These are phyloP conservation scores for Rhytidiadelphus loreus DNA, from an alignment of 225 moss, liverwort and hornwort genomes.

Conservation along the genomic window DNA sequence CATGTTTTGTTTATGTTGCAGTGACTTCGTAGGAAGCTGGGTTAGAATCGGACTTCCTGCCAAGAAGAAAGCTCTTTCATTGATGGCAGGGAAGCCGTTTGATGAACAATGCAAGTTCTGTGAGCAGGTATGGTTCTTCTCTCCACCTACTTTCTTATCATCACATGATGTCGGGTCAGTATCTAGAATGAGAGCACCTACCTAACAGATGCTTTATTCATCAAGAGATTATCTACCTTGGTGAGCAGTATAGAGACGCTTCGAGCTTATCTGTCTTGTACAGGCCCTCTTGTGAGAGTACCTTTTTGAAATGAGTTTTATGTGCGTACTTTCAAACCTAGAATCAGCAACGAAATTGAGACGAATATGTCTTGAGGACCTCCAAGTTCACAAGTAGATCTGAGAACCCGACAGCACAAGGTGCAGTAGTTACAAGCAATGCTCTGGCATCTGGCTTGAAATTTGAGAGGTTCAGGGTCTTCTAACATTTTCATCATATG, in stretches of 20 bases:
- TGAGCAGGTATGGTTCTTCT: constrained; percentile 41
- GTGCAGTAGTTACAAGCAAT: neutral
- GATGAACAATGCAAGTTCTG: constrained; percentile 69
- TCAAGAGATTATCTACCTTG: neutral
- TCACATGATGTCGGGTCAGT: neutral
- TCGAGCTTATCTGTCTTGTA: neutral
- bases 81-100: constrained; percentile 48
- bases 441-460: neutral
- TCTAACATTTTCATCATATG: neutral
- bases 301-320: neutral
- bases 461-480: neutral
- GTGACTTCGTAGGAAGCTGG: constrained; percentile 87
- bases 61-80: constrained; percentile 44
- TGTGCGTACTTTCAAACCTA: neutral
- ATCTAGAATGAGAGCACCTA: neutral
- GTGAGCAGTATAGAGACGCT: neutral
- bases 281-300: neutral
- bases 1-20: constrained; percentile 9
- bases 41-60: constrained; percentile 70
- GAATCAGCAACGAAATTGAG: neutral
- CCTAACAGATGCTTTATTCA: neutral
- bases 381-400: neutral
- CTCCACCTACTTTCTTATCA: neutral
- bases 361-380: neutral
- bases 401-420: neutral